Percentiles rank a stretch among this genome's conserved stretches.
Evolutionary conservation across 495 filamentous ascomycete species (phyloP).

Genomic region (Penicillium salamii): DNA sequence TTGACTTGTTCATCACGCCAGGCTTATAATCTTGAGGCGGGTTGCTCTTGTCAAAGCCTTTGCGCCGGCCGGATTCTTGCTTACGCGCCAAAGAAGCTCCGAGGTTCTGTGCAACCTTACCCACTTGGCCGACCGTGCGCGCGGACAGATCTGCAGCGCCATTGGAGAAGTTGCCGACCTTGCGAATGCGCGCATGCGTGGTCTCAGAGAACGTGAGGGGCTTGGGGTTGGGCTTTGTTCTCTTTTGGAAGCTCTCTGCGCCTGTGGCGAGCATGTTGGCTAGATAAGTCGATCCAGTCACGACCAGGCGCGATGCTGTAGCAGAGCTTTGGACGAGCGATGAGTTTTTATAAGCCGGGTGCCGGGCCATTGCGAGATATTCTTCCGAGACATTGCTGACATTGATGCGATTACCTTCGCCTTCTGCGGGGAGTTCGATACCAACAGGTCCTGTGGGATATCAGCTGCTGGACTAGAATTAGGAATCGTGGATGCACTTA

Average conservation of each 20-base stretch:
- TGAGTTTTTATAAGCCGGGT: slow-evolving; percentile 86
- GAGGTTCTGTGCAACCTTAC: slow-evolving; percentile 79
- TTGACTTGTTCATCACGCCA: slow-evolving; percentile 85
- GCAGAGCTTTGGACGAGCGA: slow-evolving; percentile 86
- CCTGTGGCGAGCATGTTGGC: slow-evolving; percentile 70
- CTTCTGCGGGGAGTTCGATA: slow-evolving; percentile 76
- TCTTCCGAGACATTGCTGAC: slow-evolving; percentile 76
- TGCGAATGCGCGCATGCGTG: slow-evolving; percentile 80
- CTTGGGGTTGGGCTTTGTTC: slow-evolving; percentile 68
- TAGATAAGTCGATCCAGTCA: slow-evolving; percentile 77
- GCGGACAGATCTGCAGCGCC: slow-evolving; percentile 74
- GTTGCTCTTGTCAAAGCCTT: slow-evolving; percentile 58
- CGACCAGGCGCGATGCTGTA: slow-evolving; percentile 86
- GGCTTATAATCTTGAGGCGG: slow-evolving; percentile 71
- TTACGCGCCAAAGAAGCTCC: slow-evolving; percentile 70
- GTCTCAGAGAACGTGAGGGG: slow-evolving; percentile 84
- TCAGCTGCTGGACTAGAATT: slow-evolving; percentile 7
- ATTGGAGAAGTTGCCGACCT: slow-evolving; percentile 76
- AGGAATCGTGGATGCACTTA: slow-evolving; percentile 37
- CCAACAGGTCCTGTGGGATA: slow-evolving; percentile 74
- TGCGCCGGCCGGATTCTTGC: slow-evolving; percentile 37
- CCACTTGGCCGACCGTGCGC: slow-evolving; percentile 81
- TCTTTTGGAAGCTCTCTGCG: slow-evolving; percentile 78
- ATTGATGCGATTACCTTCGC: slow-evolving; percentile 63
- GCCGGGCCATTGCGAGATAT: slow-evolving; percentile 74